Percentiles rank a stretch among this genome's conserved stretches.
Evolutionary conservation across 1,284 basidiomycete species (phyloP).

Genomic region (Rhodofomes roseus): DNA sequence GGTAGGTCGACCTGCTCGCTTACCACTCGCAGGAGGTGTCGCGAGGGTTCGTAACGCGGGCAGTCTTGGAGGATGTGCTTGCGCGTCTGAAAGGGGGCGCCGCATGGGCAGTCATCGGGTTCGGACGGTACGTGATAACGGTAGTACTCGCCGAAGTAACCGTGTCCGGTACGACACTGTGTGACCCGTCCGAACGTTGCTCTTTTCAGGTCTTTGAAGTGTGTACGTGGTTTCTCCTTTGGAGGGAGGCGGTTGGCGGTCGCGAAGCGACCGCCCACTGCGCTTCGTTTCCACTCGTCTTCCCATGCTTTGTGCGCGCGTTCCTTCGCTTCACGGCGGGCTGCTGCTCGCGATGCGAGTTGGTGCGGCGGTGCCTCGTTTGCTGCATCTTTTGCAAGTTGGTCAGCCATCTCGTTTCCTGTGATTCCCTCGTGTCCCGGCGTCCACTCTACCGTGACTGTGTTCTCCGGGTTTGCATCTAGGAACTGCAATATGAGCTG

Average conservation of each 20-base stretch:
- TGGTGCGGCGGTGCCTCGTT: not conserved
- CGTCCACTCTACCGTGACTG: constrained; percentile 17
- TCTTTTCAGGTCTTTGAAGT: constrained; percentile 14
- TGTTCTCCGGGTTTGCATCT: not conserved
- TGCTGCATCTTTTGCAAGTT: too few relatives aligned
- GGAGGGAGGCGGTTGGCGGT: constrained; percentile 23
- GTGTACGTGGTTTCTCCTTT: constrained; percentile 15
- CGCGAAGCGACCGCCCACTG: constrained; percentile 17
- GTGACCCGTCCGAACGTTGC: constrained; percentile 20
- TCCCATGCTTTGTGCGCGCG: not conserved
- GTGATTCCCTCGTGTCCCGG: constrained; percentile 24
- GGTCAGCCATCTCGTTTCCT: constrained; percentile 28
- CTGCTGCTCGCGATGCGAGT: not conserved
- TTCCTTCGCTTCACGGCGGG: constrained; percentile 15
- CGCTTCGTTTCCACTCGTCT: not conserved
- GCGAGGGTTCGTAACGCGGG: not conserved
- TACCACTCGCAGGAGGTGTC: not conserved
- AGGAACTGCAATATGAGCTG: not conserved
- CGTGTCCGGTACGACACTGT: constrained; percentile 26
- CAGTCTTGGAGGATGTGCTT: not conserved
- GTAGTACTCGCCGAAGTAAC: constrained; percentile 27
- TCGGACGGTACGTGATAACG: constrained; percentile 20
- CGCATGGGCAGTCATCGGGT: constrained; percentile 25
- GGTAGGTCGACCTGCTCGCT: not conserved
- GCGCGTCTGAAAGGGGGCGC: constrained; percentile 18